These are phyloP conservation scores for Penicillium nordicum DNA, from an alignment of 2,329 filamentous ascomycete genomes.

Conservation along the genomic window DNA sequence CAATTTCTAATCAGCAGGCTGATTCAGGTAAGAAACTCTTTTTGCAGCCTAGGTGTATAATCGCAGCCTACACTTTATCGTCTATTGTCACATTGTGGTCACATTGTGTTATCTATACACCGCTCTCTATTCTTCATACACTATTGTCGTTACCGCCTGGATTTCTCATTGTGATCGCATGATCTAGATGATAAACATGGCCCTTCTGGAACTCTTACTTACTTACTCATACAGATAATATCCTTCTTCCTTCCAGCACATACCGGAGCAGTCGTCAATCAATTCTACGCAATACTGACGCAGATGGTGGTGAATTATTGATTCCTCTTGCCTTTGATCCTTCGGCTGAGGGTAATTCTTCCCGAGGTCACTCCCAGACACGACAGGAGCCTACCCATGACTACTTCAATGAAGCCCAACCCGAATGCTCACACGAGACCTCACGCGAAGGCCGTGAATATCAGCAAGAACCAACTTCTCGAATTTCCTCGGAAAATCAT, in stretches of 20 bases:
- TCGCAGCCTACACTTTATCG: neutral
- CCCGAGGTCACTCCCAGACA: constrained; percentile 48
- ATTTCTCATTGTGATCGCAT: neutral
- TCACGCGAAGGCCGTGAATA: constrained; percentile 24
- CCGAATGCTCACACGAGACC: constrained; percentile 25
- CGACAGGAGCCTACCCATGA: constrained; percentile 49
- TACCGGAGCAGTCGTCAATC: constrained; percentile 79
- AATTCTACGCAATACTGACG: constrained; percentile 54
- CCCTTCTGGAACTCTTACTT: neutral
- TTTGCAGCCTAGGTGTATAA: neutral
- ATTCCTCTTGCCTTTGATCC: constrained; percentile 74
- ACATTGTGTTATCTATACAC: neutral
- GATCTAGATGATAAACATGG: neutral
- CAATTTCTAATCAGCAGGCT: constrained; percentile 25
- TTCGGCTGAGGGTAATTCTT: constrained; percentile 50
- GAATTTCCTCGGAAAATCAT: constrained; percentile 46
- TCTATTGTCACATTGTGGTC: neutral
- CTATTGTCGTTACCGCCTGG: neutral
- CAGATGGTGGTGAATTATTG: constrained; percentile 65
- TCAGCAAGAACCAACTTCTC: constrained; percentile 17
- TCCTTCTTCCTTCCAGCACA: constrained; percentile 69
- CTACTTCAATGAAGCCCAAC: constrained; percentile 50
- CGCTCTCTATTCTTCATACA: neutral
- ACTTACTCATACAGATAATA: constrained; percentile 47
- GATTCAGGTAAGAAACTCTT: constrained; percentile 30